phyloP scores from a whole-genome alignment of 2,329 filamentous ascomycete species.

The Penicillium sp. region DNA sequence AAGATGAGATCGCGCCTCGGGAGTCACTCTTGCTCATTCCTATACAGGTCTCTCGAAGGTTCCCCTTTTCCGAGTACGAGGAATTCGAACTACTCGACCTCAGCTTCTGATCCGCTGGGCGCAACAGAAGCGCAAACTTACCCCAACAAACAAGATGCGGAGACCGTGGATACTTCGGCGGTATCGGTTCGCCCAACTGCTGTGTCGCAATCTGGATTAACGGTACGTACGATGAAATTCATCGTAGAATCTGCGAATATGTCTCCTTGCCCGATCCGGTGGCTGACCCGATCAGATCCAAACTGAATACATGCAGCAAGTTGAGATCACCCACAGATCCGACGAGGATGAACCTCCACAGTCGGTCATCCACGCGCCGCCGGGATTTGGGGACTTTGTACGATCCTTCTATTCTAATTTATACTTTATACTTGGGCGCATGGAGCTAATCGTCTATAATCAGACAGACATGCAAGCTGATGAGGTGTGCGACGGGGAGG shows the following conservation, averaged over 20 bases:
- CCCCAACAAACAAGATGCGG: not conserved
- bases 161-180: not conserved
- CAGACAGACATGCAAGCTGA: slow-evolving; percentile 3
- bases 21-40: slow-evolving; percentile 4
- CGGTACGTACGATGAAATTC: slow-evolving; percentile 18
- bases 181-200: slow-evolving; percentile 3
- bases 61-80: slow-evolving; percentile 6
- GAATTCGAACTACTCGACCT: slow-evolving; percentile 3
- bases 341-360: slow-evolving; percentile 70
- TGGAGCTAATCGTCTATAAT: not conserved
- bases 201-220: slow-evolving; percentile 21
- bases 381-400: slow-evolving; percentile 80
- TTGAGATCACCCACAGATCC: slow-evolving; percentile 38
- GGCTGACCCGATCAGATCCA: slow-evolving; percentile 28
- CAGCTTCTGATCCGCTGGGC: not conserved
- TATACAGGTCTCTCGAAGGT: slow-evolving; percentile 15
- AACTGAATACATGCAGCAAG: slow-evolving; percentile 21
- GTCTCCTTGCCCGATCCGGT: not conserved
- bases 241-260: not conserved
- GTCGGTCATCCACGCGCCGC: slow-evolving; percentile 87
- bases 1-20: slow-evolving; percentile 6
- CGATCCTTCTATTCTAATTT: slow-evolving; percentile 25
- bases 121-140: not conserved
- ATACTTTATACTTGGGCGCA: not conserved
- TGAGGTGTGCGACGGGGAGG: slow-evolving; percentile 12